Evolutionary conservation across 176 grass and related monocot species (phyloP).

Genomic region (Puya raimondii): DNA sequence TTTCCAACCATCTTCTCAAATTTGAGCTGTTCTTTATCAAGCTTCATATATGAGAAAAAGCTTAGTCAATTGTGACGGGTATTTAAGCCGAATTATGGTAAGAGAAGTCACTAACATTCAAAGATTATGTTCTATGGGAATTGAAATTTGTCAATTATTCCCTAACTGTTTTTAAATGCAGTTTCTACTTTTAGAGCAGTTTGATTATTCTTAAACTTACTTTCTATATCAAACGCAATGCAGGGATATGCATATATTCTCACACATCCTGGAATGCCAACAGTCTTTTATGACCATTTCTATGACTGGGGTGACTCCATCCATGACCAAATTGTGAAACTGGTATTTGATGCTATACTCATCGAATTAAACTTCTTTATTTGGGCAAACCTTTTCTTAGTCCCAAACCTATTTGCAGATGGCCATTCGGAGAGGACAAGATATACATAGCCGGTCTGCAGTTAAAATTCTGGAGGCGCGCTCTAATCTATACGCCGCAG

Average conservation of each 20-base stretch:
- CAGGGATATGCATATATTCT: slow-evolving; percentile 98
- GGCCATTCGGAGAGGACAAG: slow-evolving; percentile 64
- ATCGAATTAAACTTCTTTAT: background rate
- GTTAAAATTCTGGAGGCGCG: slow-evolving; percentile 70
- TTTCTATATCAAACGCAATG: background rate
- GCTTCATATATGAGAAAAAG: too few species aligned
- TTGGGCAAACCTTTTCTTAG: slow-evolving; percentile 4
- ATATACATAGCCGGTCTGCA: slow-evolving; percentile 78
- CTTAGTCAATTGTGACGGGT: too few species aligned
- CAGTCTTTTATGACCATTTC: slow-evolving; percentile 87
- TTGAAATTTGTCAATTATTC: too few species aligned
- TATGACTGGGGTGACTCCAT: slow-evolving; percentile 49
- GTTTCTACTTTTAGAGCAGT: background rate
- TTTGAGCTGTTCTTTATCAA: too few species aligned
- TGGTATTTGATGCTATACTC: slow-evolving; percentile 39
- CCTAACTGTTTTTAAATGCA: too few species aligned
- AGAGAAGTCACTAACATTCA: too few species aligned
- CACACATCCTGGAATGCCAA: slow-evolving; percentile 88
- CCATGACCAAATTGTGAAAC: slow-evolving; percentile 60
- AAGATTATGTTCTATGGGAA: too few species aligned
- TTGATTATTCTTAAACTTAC: background rate
- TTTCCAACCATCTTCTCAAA: too few species aligned
- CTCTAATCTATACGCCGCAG: slow-evolving; percentile 58
- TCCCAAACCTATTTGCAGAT: slow-evolving; percentile 38
- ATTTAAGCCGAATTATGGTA: too few species aligned